Conservation (phyloP, 1,284 basidiomycete species). For the Leccinum insigne region DNA sequence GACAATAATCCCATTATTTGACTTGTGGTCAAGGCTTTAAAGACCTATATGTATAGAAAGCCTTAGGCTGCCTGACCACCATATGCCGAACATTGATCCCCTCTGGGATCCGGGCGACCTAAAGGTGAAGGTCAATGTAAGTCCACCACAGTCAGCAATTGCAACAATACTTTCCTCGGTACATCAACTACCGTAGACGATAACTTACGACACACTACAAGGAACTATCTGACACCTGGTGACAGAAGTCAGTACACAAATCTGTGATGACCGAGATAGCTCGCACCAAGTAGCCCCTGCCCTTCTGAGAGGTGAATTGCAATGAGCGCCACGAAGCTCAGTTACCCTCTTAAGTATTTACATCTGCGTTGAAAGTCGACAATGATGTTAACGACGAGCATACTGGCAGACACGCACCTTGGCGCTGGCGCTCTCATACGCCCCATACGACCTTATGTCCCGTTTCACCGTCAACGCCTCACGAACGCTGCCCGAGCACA, state of each 20-base stretch:
- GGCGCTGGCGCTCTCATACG: not conserved
- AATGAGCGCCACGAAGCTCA: conserved; percentile 29
- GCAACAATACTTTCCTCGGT: not conserved
- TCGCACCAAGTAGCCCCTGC: conserved; percentile 77
- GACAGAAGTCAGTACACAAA: conserved; percentile 1
- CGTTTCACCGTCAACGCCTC: not conserved
- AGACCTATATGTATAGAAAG: too few species aligned
- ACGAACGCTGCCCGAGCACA: not conserved
- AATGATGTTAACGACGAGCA: not conserved
- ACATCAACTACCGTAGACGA: not conserved
- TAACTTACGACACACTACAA: conserved; percentile 27
- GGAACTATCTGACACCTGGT: conserved; percentile 77
- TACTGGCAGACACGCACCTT: not conserved
- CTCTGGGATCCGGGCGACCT: too few species aligned
- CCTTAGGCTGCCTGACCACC: too few species aligned
- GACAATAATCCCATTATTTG: too few species aligned
- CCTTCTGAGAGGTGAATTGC: conserved; percentile 54
- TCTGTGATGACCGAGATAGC: not conserved
- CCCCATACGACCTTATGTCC: not conserved
- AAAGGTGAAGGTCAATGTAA: too few species aligned
- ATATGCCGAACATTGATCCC: too few species aligned
- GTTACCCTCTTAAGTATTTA: not conserved
- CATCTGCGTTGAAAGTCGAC: not conserved
- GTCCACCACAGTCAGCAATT: too few species aligned
- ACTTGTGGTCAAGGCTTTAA: too few species aligned